Evolutionary conservation across 2,329 filamentous ascomycete genomes (phyloP).

Genomic region (Rhinocladiella mackenziei): DNA sequence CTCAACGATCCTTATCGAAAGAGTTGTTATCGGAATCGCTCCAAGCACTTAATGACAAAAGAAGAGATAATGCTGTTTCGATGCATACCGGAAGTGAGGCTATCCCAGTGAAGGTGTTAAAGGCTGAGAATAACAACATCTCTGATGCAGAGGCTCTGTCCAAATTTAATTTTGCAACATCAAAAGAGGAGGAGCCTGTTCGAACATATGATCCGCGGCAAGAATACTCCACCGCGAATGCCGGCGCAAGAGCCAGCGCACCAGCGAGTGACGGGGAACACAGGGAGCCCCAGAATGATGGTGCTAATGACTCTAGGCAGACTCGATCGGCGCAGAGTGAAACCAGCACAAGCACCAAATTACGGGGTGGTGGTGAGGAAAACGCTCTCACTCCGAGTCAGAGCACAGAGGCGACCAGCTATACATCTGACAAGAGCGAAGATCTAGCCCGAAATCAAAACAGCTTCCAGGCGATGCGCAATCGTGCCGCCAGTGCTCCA

Average conservation of each 20-base stretch:
- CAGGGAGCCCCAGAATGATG: slow-evolving; percentile 3
- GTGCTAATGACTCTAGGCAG: slow-evolving; percentile 4
- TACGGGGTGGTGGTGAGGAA: slow-evolving; percentile 15
- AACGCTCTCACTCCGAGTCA: slow-evolving; percentile 19
- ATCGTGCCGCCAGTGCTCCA: slow-evolving; percentile 25
- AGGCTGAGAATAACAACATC: slow-evolving; percentile 5
- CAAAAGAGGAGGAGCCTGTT: slow-evolving; percentile 23
- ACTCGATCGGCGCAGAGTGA: slow-evolving; percentile 12
- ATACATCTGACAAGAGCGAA: slow-evolving; percentile 19
- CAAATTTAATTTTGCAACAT: slow-evolving; percentile 28
- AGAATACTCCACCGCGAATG: slow-evolving; percentile 15
- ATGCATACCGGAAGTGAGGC: slow-evolving; percentile 29
- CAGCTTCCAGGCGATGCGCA: slow-evolving; percentile 22
- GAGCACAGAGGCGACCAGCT: slow-evolving; percentile 22
- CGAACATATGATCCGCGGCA: slow-evolving; percentile 23
- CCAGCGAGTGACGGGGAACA: slow-evolving; percentile 17
- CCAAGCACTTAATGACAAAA: slow-evolving; percentile 18
- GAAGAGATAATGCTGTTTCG: slow-evolving; percentile 23
- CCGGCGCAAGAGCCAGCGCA: slow-evolving; percentile 19
- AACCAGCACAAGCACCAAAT: slow-evolving; percentile 3
- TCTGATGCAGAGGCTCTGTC: slow-evolving; percentile 15
- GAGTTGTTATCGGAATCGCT: slow-evolving; percentile 10
- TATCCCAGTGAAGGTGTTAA: slow-evolving; percentile 17
- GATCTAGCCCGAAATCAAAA: slow-evolving; percentile 14
- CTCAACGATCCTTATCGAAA: slow-evolving; percentile 3